phyloP scores from a whole-genome alignment of 768 basidiomycete species.

The Termitomyces sp. region DNA sequence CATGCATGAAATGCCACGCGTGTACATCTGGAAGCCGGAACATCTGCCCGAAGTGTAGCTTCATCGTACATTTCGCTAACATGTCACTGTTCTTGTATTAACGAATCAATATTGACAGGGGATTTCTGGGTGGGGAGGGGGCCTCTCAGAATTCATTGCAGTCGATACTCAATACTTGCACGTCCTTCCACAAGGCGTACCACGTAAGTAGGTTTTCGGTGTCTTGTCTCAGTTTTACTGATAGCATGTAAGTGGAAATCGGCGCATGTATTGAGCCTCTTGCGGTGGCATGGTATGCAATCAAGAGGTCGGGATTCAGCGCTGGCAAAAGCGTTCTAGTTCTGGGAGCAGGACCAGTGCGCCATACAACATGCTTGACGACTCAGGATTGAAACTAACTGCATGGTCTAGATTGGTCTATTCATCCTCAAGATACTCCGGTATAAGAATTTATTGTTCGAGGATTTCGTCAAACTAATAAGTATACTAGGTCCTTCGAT shows the following conservation, averaged over 20 bases:
- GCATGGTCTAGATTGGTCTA: slow-evolving; percentile 27
- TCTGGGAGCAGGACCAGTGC: slow-evolving; percentile 39
- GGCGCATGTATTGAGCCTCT: slow-evolving; percentile 45
- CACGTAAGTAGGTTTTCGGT: slow-evolving; percentile 23
- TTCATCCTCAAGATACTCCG: slow-evolving; percentile 33
- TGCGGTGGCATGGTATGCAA: slow-evolving; percentile 40
- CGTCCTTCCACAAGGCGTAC: slow-evolving; percentile 29
- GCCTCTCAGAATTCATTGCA: slow-evolving; percentile 36
- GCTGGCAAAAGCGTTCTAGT: slow-evolving; percentile 34
- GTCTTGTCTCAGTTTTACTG: background rate
- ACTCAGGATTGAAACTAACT: background rate
- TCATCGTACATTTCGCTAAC: slow-evolving; percentile 24
- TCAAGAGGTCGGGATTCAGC: slow-evolving; percentile 33
- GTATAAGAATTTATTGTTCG: slow-evolving; percentile 8
- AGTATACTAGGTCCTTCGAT: slow-evolving; percentile 20
- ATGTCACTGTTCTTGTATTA: background rate
- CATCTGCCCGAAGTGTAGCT: slow-evolving; percentile 25
- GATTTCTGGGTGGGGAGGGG: slow-evolving; percentile 35
- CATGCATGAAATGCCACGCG: slow-evolving; percentile 32
- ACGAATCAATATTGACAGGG: slow-evolving; percentile 20
- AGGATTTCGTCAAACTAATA: background rate
- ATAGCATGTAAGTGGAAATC: slow-evolving; percentile 30
- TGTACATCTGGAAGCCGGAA: slow-evolving; percentile 29
- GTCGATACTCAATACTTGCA: slow-evolving; percentile 31
- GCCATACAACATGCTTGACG: slow-evolving; percentile 7